Evolutionary conservation across 202 grass and related monocot species (phyloP), one percentile per base, ranked within the genome.

Genomic region (Panicum virgatum): DNA sequence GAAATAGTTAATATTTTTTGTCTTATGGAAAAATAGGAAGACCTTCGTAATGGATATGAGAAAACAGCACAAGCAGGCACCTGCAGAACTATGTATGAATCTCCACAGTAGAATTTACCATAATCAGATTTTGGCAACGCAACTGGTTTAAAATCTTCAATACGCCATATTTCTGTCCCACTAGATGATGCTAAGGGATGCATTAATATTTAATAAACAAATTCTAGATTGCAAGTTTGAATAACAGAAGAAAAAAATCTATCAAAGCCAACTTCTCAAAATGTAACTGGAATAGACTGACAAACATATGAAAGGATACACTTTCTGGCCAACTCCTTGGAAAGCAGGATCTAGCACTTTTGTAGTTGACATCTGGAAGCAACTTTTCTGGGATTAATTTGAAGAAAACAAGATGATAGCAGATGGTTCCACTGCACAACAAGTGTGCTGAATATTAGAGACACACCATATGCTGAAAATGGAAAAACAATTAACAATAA

Each of bases 131-230:
- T 90, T 63, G 86, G 85, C 77, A 96, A 86, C 22, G 84, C 80
- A 86, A 90, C 93, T 50, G 93, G 93, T 80, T 92, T 89, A 86
- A 96, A 96, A 89, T 96, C 91, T 84, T 96, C 93, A 61, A 96
- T 96, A 56, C 93, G 67, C 93, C 93, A 96, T 75, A 96, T 92
- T 74, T 96, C 93, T 26, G 81, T 73, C 59, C 93, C 93, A 86
- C 92, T 94, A 36, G 80, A 70, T 82, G 40, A 73, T 82, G 84
- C 85, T 75, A 92, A 94, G 84, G 81, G 62, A 69, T 25, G 30
- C 57, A 84, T 50, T 82, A 56, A 73, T 60, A 82, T 81, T 50
- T 82, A 56, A 73, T 60, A 82, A 76, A 80, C 11, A 83, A 0
- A 13, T 1, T 37, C 67, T 32, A 61, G 4, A 67, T 60, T 67